These are phyloP conservation scores for Tuctoria greenei DNA, from an alignment of 176 grass and related monocot genomes.

Conservation along the genomic window DNA sequence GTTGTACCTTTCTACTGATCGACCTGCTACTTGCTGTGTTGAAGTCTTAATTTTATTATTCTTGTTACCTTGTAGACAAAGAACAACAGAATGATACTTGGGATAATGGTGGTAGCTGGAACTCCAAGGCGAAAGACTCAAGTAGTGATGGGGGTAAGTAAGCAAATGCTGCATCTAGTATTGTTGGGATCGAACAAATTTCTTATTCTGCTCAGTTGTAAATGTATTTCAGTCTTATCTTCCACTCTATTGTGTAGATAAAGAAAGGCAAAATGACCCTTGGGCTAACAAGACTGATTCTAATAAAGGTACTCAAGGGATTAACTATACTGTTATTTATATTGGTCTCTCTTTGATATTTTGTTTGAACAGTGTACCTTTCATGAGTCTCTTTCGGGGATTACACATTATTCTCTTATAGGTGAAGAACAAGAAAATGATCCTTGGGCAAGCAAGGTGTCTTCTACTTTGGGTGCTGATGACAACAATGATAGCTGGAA, in stretches of 20 bases:
- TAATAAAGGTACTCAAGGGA: slow-evolving; percentile 29
- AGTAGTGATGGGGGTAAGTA: slow-evolving; percentile 11
- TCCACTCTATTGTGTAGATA: slow-evolving; percentile 32
- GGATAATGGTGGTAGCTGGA: slow-evolving; percentile 44
- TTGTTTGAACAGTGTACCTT: slow-evolving; percentile 7
- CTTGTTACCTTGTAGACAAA: slow-evolving; percentile 41
- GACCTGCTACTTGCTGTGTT: not conserved
- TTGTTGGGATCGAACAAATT: slow-evolving; percentile 22
- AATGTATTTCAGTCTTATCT: slow-evolving; percentile 1
- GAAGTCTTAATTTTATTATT: not conserved
- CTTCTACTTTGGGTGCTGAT: slow-evolving; percentile 11
- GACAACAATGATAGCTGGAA: slow-evolving; percentile 28
- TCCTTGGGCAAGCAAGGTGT: slow-evolving; percentile 55
- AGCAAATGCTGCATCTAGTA: slow-evolving; percentile 32
- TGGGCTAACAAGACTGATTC: slow-evolving; percentile 35
- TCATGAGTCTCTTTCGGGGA: slow-evolving; percentile 1
- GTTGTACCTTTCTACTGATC: not conserved
- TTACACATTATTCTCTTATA: slow-evolving; percentile 32
- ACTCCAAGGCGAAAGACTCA: slow-evolving; percentile 16
- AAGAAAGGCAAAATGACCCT: slow-evolving; percentile 25
- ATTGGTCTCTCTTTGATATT: slow-evolving; percentile 14
- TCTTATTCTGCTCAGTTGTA: slow-evolving; percentile 13
- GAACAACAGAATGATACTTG: slow-evolving; percentile 46
- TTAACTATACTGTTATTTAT: slow-evolving; percentile 13
- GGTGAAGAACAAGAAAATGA: slow-evolving; percentile 48